Evolutionary conservation across 495 filamentous ascomycete genomes (phyloP), one percentile per base, ranked within the genome.

Genomic region (Penicillium coffeae): DNA sequence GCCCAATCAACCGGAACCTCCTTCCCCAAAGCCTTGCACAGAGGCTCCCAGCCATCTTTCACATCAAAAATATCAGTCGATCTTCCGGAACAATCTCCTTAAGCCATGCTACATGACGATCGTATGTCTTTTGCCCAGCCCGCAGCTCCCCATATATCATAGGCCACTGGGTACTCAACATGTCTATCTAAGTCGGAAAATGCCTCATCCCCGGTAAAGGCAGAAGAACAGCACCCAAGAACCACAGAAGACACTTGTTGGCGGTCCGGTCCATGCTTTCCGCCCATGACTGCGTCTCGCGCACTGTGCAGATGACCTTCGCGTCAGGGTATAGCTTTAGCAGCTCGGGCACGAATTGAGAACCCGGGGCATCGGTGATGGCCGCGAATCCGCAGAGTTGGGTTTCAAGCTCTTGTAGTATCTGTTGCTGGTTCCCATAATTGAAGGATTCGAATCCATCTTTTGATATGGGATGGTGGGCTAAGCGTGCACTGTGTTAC

Each of bases 401-500:
- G 35, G 30, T n/a, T 3, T 95, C 88, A 19, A 88, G 68, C 1
- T 73, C 78, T 30, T 92, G 82, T 69, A 92, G 33, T 8, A 2
- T 33, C 35, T 3, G n/a, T 39, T 3, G 36, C 30, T 16, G 44
- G 20, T 2, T 55, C 43, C 56, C 55, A 62, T 30, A 44, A 18
- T 3, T 39, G 38, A 3, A 66, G 49, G 38, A 62, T 58, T 3
- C 21, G 16, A 1, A 58, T 56, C 60, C 58, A 62, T 18, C 30
- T 21, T 32, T 54, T 54, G 34, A 63, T 52, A 21, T 62, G 58
- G 1, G 10, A 3, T 3, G 60, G 54, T 0, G 53, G 45, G 12
- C 59, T 60, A 13, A 59, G 41, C 4, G 58, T 60, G 15, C 37
- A 47, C 43, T 66, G 62, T 2, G 59, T 63, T 3, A 59, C 64